These are phyloP conservation scores for Pelargonium fulgidum DNA, from an alignment of 441 rosid species.

Conservation along the genomic window DNA sequence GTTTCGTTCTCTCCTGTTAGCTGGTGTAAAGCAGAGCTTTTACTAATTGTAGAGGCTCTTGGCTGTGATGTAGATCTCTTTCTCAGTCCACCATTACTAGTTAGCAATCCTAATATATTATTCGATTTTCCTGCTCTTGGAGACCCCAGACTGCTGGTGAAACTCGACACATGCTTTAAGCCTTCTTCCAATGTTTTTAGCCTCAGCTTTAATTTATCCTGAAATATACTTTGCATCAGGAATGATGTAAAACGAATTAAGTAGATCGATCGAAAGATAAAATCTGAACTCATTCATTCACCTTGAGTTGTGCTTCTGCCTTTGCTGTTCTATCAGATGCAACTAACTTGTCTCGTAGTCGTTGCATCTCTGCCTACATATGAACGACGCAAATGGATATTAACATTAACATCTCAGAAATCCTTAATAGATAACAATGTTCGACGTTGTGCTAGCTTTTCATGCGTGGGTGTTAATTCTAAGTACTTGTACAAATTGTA, in stretches of 20 bases:
- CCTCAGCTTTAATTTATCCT: slow-evolving; percentile 83
- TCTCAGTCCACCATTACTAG: slow-evolving; percentile 49
- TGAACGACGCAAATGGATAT: slow-evolving; percentile 6
- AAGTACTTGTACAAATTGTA: no score
- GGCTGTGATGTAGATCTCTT: slow-evolving; percentile 69
- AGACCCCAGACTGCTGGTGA: slow-evolving; percentile 28
- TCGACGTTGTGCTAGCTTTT: not conserved
- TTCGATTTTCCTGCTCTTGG: slow-evolving; percentile 46
- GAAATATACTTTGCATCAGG: slow-evolving; percentile 17
- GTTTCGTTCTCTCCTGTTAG: slow-evolving; percentile 27
- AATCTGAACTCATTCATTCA: slow-evolving; percentile 15
- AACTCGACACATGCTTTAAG: slow-evolving; percentile 36
- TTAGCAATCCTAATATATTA: slow-evolving; percentile 59
- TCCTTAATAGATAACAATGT: not conserved
- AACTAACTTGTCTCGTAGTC: slow-evolving; percentile 64
- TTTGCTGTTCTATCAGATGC: slow-evolving; percentile 77
- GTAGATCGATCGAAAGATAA: not conserved
- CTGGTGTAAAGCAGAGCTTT: slow-evolving; percentile 39
- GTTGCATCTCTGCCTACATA: slow-evolving; percentile 78
- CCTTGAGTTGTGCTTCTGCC: slow-evolving; percentile 90
- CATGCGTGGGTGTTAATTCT: no score
- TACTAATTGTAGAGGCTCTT: slow-evolving; percentile 36
- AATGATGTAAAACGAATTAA: not conserved
- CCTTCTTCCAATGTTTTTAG: slow-evolving; percentile 71
- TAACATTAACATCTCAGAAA: not conserved